Base-by-base conservation (phyloP, 1,284 basidiomycete genomes). In the Apiotrichum brassicae region DNA sequence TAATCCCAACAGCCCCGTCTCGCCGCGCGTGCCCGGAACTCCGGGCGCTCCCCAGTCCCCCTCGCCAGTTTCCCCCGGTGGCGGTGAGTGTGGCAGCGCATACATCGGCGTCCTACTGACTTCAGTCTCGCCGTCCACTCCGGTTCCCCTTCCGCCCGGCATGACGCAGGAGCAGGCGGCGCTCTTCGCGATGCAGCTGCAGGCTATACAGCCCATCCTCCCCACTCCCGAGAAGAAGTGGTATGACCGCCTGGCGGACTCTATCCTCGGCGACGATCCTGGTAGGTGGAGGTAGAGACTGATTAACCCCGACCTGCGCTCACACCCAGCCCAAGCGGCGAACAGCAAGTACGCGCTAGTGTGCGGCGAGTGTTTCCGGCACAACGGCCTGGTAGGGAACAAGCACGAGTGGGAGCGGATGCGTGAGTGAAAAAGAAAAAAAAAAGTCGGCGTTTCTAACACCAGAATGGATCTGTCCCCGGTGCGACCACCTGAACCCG, bases 361-460 rank as follows among this genome's bases (percentile, higher is more conserved):
- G 36, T 99, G 94, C 72, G 82, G 84, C 53, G 84, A 85, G 59
- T 98, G 94, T 69, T 94, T 90, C 65, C 76, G 82, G 14, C 94
- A 98, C 73, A 98, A 98, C 63, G 94, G 94, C 0, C 78, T 99
- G 9, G 87, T 94, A 4, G 85, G 86, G 54, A 87, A 64, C 55
- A 69, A 91, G 69, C 84, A 82, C 53, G 81, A 88, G 70, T 95
- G 88, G 82, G 85, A 90, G 62, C 84, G 89, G 55, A 82, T 89
- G 46, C 89, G 93, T 95, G 64, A 73, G 90, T 82, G 3, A n/a
- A n/a, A n/a, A n/a, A n/a, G n/a, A n/a, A n/a, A n/a, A n/a, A n/a
- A n/a, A n/a, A n/a, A n/a, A n/a, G n/a, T n/a, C n/a, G n/a, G n/a
- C n/a, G n/a, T n/a, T n/a, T 14, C 48, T 53, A 22, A 53, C 51